Conservation (phyloP, 75 land plant genomes). For the Larix kaempferi region DNA sequence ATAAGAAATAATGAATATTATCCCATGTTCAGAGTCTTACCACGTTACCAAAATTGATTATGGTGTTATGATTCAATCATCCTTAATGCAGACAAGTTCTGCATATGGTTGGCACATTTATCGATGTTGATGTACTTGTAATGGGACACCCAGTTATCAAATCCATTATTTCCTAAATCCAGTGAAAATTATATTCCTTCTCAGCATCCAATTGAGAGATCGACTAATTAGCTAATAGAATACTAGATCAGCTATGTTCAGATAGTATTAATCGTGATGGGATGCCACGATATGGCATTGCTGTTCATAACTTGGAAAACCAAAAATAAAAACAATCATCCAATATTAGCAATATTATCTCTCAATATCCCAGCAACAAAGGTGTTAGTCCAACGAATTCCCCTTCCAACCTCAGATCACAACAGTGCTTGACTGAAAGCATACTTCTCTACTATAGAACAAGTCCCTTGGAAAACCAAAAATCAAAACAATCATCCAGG, state of each 20-base stretch:
- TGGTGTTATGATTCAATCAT: neutral
- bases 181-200: neutral
- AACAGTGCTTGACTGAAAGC: neutral
- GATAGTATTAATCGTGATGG: neutral
- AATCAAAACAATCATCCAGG: too few species aligned
- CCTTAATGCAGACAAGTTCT: neutral
- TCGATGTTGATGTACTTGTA: neutral
- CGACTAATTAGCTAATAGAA: neutral
- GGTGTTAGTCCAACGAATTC: neutral
- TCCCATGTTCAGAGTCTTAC: neutral
- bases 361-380: neutral
- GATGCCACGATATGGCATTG: neutral
- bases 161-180: neutral
- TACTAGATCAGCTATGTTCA: neutral
- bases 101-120: neutral
- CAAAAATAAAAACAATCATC: neutral
- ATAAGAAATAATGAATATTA: neutral
- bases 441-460: neutral
- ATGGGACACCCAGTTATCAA: neutral
- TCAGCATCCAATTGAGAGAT: neutral
- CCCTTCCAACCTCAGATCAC: neutral
- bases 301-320: too few species aligned
- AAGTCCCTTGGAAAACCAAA: too few species aligned
- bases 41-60: neutral
- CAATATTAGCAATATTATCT: neutral